Base-by-base conservation (phyloP, 2,329 filamentous ascomycete species). In the Aspergillus costaricaensis region DNA sequence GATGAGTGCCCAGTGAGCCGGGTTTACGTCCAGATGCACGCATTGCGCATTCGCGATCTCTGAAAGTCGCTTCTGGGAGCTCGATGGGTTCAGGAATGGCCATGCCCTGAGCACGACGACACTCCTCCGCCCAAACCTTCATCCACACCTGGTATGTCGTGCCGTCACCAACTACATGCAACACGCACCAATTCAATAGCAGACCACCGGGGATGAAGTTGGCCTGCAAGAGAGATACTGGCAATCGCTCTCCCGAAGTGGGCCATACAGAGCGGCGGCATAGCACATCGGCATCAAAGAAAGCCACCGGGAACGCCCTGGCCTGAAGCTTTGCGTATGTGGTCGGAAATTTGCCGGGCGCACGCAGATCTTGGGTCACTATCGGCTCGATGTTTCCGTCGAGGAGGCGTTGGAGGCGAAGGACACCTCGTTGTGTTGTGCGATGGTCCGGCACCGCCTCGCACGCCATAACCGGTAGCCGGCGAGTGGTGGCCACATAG, bases 171-270 rank as follows among this genome's bases (percentile, higher is more conserved):
- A 72, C 68, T 57, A 77, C 69, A 47, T 77, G 75, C 10, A 75
- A 38, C 7, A 65, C 64, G 27, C 55, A 63, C 67, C 67, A 69
- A 2, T 79, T 81, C 5, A 86, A 71, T 0, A 86, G 63, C 0
- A 86, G 62, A 0, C 83, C 84, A 4, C 80, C 83, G 0, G 64
- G 56, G 41, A 86, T 79, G 54, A 84, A 79, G 43, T 77, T 85
- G 5, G 76, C 76, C 63, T 85, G 83, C 1, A 84, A 68, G n/a
- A 70, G 59, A 1, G 67, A 71, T 0, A 74, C 67, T 27, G 78
- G 73, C 0, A 83, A 59, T 0, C 77, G 80, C 5, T 74, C 76
- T 5, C 73, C 72, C 0, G 81, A 76, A 1, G 75, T 74, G 53
- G 66, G 63, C 66, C 66, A 69, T 5, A 67, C 59, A 15, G 60